Conservation (phyloP, 2,329 filamentous ascomycete genomes). For the Capronia coronata region DNA sequence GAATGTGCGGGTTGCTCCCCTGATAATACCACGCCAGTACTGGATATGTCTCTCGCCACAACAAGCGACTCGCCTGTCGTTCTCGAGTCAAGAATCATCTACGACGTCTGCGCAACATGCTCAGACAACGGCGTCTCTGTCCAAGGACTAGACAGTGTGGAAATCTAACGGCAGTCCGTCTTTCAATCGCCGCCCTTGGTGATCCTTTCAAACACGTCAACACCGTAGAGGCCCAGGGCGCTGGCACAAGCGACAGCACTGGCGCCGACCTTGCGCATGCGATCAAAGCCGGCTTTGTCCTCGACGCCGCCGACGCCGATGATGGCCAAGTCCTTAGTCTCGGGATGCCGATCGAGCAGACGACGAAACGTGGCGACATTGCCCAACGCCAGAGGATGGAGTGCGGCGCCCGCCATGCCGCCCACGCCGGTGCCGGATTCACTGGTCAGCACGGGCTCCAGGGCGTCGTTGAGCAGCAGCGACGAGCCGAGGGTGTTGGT, state of each 20-base stretch:
- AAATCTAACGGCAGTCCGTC: too few species aligned
- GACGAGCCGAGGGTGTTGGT: constrained; percentile 69
- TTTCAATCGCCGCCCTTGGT: constrained; percentile 23
- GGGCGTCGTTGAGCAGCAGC: constrained; percentile 46
- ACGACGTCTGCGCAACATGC: too few species aligned
- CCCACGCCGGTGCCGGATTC: constrained; percentile 55
- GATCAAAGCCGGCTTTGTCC: constrained; percentile 54
- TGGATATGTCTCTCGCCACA: too few species aligned
- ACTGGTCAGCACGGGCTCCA: constrained; percentile 43
- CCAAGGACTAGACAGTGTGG: too few species aligned
- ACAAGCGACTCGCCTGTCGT: too few species aligned
- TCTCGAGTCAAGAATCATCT: too few species aligned
- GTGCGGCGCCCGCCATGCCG: constrained; percentile 63
- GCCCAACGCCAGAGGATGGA: constrained; percentile 68
- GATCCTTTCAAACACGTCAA: constrained; percentile 58
- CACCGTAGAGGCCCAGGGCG: constrained; percentile 58
- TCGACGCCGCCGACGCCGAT: constrained; percentile 69
- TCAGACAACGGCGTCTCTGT: too few species aligned
- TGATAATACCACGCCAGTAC: too few species aligned
- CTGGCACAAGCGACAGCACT: constrained; percentile 63
- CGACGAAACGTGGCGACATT: constrained; percentile 64
- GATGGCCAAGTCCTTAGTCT: constrained; percentile 52
- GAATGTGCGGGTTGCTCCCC: too few species aligned
- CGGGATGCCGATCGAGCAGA: constrained; percentile 48
- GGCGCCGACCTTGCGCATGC: constrained; percentile 64